Evolutionary conservation across 2,329 filamentous ascomycete genomes (phyloP).

Genomic region (Trichophyton benhamiae): DNA sequence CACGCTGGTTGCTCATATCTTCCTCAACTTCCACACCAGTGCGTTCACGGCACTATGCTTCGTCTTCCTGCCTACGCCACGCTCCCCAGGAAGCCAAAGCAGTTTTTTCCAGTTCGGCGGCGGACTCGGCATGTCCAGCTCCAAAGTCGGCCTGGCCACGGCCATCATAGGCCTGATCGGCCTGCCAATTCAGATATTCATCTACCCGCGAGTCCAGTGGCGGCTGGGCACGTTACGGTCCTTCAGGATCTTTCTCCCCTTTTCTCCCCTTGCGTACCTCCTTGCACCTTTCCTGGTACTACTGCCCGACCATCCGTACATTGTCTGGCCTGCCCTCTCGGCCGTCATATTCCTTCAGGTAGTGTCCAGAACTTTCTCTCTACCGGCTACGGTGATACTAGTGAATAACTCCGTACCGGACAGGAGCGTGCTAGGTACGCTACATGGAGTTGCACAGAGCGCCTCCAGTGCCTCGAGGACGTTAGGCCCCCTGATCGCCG

Average conservation of each 20-base stretch:
- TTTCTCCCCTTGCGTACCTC: constrained; percentile 59
- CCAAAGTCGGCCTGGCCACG: constrained; percentile 63
- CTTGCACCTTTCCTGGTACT: constrained; percentile 59
- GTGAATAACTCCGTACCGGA: constrained; percentile 50
- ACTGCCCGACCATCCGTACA: constrained; percentile 43
- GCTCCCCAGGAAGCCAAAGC: constrained; percentile 36
- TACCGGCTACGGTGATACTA: constrained; percentile 48
- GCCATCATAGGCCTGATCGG: constrained; percentile 64
- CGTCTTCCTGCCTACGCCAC: constrained; percentile 62
- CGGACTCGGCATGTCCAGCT: constrained; percentile 60
- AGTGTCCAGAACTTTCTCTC: constrained; percentile 56
- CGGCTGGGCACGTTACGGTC: constrained; percentile 55
- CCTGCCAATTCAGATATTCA: constrained; percentile 57
- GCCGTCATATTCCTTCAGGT: constrained; percentile 57
- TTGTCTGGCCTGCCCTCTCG: constrained; percentile 54
- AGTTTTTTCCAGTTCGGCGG: constrained; percentile 51
- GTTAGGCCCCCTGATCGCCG: constrained; percentile 43
- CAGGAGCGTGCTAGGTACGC: constrained; percentile 43
- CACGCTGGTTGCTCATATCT: constrained; percentile 50
- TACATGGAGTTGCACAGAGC: constrained; percentile 48
- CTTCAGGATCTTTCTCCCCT: constrained; percentile 55
- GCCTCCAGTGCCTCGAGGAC: constrained; percentile 44
- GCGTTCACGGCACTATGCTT: constrained; percentile 68
- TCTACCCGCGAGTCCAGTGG: constrained; percentile 57
- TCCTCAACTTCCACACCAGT: constrained; percentile 61